Evolutionary conservation across 2,329 filamentous ascomycete genomes (phyloP), one percentile per base, ranked within the genome.

Genomic region (Colletotrichum sidae): DNA sequence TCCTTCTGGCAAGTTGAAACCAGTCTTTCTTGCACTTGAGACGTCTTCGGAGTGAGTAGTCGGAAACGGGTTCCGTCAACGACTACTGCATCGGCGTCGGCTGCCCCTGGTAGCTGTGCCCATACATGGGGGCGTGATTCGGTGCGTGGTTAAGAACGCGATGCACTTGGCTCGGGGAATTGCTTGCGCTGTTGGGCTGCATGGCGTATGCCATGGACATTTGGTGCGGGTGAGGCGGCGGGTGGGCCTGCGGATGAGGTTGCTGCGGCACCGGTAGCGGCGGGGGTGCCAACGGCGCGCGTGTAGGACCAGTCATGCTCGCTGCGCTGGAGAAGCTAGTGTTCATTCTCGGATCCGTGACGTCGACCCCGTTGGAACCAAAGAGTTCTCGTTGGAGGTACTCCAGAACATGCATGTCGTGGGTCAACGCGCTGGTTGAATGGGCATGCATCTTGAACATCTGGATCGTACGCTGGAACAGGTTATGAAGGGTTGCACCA

Each of bases 351-450:
- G 60, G 65, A 37, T 65, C 59, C 25, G 25, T 25, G 1, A 25
- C 25, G 38, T 79, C 76, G 38, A 67, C 67, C 8, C 45, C 64
- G 38, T 72, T 25, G 25, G 25, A 72, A 53, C 52, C 15, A 37
- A 80, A 80, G n/a, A 87, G 75, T 38, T 82, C 78, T n/a, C 78
- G 73, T 53, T 85, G 78, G 4, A 88, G 73, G 7, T 82, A 83
- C 66, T 86, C 80, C 12, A 97, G 83, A 64, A 97, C 96, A 55
- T 86, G 85, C 74, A 91, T 87, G 75, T 97, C 94, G 51, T 87
- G 87, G 52, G 81, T 78, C 7, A 97, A 85, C 8, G 92, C 91
- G 52, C 93, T 93, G 0, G 92, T 92, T 33, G 92, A 90, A 8
- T 90, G 86, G 38, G 88, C 84, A 37, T 92, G 89, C 62, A 90